Evolutionary conservation across 2,329 filamentous ascomycete species (phyloP).

Genomic region (Colletotrichum sansevieriae): DNA sequence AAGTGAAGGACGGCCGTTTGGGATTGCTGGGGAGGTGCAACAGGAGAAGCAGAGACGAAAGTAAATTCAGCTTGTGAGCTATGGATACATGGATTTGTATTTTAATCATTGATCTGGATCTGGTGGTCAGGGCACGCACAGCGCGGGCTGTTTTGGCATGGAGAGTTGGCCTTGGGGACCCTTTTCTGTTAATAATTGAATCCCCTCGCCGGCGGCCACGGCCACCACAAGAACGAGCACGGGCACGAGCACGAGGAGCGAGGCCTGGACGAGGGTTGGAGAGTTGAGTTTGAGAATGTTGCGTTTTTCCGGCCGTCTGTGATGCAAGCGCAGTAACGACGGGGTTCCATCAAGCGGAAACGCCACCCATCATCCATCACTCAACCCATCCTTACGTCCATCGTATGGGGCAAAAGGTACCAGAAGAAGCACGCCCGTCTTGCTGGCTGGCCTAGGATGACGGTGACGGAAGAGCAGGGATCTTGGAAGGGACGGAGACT

Average conservation of each 20-base stretch:
- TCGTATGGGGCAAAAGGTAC: neutral
- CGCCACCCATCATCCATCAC: conserved; percentile 20
- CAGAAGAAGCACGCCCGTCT: conserved; percentile 13
- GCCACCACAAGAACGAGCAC: too few species aligned
- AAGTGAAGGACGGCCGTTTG: conserved; percentile 3
- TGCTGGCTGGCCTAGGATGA: conserved; percentile 25
- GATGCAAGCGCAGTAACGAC: conserved; percentile 36
- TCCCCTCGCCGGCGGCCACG: conserved; percentile 39
- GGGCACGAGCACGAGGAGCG: conserved; percentile 1
- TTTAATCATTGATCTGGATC: conserved; percentile 23
- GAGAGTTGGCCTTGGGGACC: conserved; percentile 14
- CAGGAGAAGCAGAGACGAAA: conserved; percentile 23
- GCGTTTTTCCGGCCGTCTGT: conserved; percentile 34
- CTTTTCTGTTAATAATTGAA: conserved; percentile 42
- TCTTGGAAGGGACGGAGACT: conserved; percentile 8
- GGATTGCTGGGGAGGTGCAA: conserved; percentile 16
- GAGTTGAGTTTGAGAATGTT: conserved; percentile 23
- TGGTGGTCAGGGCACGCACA: conserved; percentile 33
- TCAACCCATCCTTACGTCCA: conserved; percentile 17
- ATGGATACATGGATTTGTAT: conserved; percentile 27
- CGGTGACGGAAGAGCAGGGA: conserved; percentile 14
- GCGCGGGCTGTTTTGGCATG: conserved; percentile 14
- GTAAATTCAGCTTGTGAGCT: conserved; percentile 7
- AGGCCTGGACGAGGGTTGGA: conserved; percentile 11
- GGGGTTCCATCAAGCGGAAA: conserved; percentile 36